Evolutionary conservation across 495 filamentous ascomycete species (phyloP), one percentile per base, ranked within the genome.

Genomic region (Lentithecium fluviatile): DNA sequence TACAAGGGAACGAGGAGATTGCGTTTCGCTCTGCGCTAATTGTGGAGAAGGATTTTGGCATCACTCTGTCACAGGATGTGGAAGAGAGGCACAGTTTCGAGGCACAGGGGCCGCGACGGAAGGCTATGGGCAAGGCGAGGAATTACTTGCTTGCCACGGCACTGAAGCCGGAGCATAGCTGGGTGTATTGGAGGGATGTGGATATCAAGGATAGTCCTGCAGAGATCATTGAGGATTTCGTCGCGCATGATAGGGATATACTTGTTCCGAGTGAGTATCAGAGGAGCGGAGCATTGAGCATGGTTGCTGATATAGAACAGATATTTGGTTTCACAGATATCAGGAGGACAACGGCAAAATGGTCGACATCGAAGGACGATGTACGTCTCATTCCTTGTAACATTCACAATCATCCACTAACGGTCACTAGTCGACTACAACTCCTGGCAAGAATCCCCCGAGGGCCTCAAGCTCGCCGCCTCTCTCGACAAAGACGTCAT

Each of bases 131-230:
- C 49, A 81, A 81, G 57, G 95, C 95, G 15, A 82, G 94, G 53
- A 98, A 98, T 72, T 97, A 96, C 72, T 80, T 98, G 21, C 84
- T 98, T 11, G 83, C 84, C 48, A 82, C 90, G 0, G 86, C 94
- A 23, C 72, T 98, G 64, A 95, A 93, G 78, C 81, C 91, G 2
- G 89, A 97, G 56, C 94, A 98, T 72, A 92, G 89, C 7, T 98
- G 94, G 94, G 95, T 98, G 23, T 97, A 97, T 74, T 98, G 94
- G 94, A 85, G 95, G 56, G 94, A 98, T 71, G 91, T 96, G 26
- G 94, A 98, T 75, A 97, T 98, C 67, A 81, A 86, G 24, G 94
- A 98, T 64, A 95, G 88, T 71, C 91, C 95, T 6, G 78, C 79
- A 37, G 86, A 82, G 61, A 96, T 98, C 55, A 76, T 98, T 20